Conservation (phyloP, 306 rosid species). For the Ormosia semicastrata region DNA sequence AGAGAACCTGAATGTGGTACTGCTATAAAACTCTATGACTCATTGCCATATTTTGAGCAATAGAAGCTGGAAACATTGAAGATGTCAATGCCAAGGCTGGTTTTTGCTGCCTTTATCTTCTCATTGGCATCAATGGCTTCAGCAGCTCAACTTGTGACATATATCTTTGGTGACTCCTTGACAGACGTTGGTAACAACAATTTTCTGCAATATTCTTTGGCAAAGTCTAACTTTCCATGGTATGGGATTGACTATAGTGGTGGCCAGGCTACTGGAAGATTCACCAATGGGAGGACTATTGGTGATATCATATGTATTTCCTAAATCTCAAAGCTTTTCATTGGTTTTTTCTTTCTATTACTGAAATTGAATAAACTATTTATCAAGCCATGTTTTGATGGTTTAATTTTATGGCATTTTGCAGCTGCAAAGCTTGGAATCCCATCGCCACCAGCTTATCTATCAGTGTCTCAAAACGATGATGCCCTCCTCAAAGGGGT, state of each 20-base stretch:
- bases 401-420: not conserved
- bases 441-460: conserved; percentile 70
- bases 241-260: conserved; percentile 78
- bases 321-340: not conserved
- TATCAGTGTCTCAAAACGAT: conserved; percentile 55
- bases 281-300: conserved; percentile 86
- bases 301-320: conserved; percentile 71
- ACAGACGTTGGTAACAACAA: conserved; percentile 93
- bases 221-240: conserved; percentile 77
- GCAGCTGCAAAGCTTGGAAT: conserved; percentile 78
- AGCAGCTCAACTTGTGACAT: conserved; percentile 40
- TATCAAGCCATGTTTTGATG: not conserved
- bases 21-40: conserved; percentile 36
- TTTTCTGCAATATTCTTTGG: conserved; percentile 65
- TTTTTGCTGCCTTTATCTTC: conserved; percentile 25
- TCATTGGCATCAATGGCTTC: conserved; percentile 18
- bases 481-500: conserved; percentile 69
- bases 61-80: conserved; percentile 4
- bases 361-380: not conserved
- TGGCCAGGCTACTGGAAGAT: conserved; percentile 80
- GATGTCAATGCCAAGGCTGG: conserved; percentile 24
- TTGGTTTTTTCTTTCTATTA: not conserved
- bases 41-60: not conserved
- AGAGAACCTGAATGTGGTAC: not conserved
- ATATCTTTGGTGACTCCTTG: conserved; percentile 73